Evolutionary conservation across 768 basidiomycete species (phyloP).

Genomic region (Tylopilus plumbeoviolaceoides): DNA sequence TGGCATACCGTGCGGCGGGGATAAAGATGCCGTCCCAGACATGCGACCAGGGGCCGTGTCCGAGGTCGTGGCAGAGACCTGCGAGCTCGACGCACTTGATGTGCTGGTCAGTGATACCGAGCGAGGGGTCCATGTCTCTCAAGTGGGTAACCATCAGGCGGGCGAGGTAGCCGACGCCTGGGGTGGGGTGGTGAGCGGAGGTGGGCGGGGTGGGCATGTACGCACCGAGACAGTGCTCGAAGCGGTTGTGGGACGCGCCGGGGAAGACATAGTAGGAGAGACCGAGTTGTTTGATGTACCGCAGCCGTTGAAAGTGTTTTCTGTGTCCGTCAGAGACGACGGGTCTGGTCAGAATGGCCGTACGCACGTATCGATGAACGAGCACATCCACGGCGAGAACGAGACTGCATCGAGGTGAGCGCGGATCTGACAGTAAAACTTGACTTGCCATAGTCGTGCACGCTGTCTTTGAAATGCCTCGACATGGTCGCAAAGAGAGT

Average conservation of each 20-base stretch:
- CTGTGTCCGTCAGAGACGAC: no score
- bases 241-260: slow-evolving; percentile 74
- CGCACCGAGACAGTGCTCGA: slow-evolving; percentile 79
- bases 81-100: slow-evolving; percentile 76
- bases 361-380: slow-evolving; percentile 65
- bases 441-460: slow-evolving; percentile 40
- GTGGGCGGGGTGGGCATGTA: neutral
- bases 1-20: slow-evolving; percentile 55
- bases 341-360: no score
- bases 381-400: slow-evolving; percentile 37
- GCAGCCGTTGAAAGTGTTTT: slow-evolving; percentile 72
- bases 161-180: slow-evolving; percentile 75
- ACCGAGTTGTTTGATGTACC: slow-evolving; percentile 78
- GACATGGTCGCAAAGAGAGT: neutral
- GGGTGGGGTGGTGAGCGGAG: neutral
- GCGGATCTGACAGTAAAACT: neutral
- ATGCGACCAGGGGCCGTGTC: slow-evolving; percentile 84
- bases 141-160: slow-evolving; percentile 59
- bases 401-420: slow-evolving; percentile 6
- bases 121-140: slow-evolving; percentile 51
- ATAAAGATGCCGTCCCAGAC: slow-evolving; percentile 79
- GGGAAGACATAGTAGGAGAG: slow-evolving; percentile 74
- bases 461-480: slow-evolving; percentile 36
- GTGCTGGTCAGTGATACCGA: slow-evolving; percentile 67
- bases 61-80: slow-evolving; percentile 80